Evolutionary conservation across 2,329 filamentous ascomycete species (phyloP), one percentile per base, ranked within the genome.

Genomic region (Fragosphaeria purpurea): DNA sequence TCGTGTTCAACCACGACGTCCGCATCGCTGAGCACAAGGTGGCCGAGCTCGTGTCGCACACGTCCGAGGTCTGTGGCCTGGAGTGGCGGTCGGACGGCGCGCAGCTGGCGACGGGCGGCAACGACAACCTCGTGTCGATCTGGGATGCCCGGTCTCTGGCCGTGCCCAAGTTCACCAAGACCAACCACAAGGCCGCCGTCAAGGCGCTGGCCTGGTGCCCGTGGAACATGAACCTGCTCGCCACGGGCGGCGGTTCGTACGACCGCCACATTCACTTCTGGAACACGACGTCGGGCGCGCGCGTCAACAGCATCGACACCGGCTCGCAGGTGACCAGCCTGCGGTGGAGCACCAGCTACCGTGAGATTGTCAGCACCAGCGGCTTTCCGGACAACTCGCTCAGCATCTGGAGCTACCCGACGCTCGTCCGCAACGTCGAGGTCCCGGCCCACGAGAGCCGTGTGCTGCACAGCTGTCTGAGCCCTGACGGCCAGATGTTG

Each of bases 211-310:
- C 89, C 56, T 98, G 93, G 93, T 98, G 93, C 77, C 93, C 93
- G 42, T 98, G 93, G 93, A 93, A 95, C 73, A 83, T 88, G 69
- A 97, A 96, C 76, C 82, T 97, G 46, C 85, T 98, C 45, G 93
- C 93, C 52, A 97, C 93, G 42, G 93, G 93, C 51, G 93, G 93
- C 63, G 93, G 93, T 59, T 94, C 88, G 42, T 94, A 96, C 69
- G 93, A 98, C 67, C 86, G 89, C 60, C 87, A 96, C 71, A 98
- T 98, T 69, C 93, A 98, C 76, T 98, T 98, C 80, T 98, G 93
- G 93, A 98, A 98, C 79, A 94, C 90, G 44, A 97, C 93, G 30
- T 95, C 91, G 5, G 93, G 93, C 54, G 91, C 93, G 48, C 87
- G 93, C 61, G 90, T 95, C 73, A 98, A 98, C 83, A 95, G 88